Percentiles rank a stretch among this genome's conserved stretches.
Conservation (phyloP, 2,329 filamentous ascomycete species). For the Orbilia javanica region DNA sequence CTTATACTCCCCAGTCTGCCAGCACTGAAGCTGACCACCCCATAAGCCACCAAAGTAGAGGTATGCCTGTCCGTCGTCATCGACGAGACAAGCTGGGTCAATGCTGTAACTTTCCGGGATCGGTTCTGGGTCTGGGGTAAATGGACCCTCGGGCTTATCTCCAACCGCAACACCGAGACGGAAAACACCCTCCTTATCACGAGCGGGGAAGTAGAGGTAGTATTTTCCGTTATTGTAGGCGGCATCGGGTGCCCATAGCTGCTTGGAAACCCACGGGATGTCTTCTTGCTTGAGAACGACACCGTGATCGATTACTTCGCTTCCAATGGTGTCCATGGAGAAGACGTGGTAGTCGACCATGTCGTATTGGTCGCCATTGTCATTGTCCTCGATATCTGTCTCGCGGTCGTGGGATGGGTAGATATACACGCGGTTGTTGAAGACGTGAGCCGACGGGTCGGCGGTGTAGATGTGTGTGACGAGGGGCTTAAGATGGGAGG, state of each 20-base stretch:
- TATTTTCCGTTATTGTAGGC: slow-evolving; percentile 77
- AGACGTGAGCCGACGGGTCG: slow-evolving; percentile 84
- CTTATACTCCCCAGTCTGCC: slow-evolving; percentile 74
- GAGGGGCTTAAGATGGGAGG: slow-evolving; percentile 68
- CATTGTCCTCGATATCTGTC: slow-evolving; percentile 77
- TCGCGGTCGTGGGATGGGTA: slow-evolving; percentile 85
- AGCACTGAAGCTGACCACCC: slow-evolving; percentile 85
- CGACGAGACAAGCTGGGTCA: slow-evolving; percentile 81
- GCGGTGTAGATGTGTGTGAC: slow-evolving; percentile 83
- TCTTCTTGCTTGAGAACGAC: slow-evolving; percentile 75
- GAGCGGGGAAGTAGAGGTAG: slow-evolving; percentile 82
- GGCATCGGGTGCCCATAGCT: slow-evolving; percentile 84
- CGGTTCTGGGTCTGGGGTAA: slow-evolving; percentile 73
- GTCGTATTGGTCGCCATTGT: slow-evolving; percentile 87
- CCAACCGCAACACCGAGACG: slow-evolving; percentile 79
- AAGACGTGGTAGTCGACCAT: slow-evolving; percentile 88
- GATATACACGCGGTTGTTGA: slow-evolving; percentile 80
- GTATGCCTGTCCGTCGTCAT: slow-evolving; percentile 75
- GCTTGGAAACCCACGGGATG: slow-evolving; percentile 81
- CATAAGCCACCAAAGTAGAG: slow-evolving; percentile 84
- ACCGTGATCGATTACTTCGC: slow-evolving; percentile 79
- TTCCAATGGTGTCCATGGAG: slow-evolving; percentile 68
- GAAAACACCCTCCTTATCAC: slow-evolving; percentile 78
- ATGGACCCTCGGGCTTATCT: slow-evolving; percentile 77
- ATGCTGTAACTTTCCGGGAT: slow-evolving; percentile 81